These are phyloP conservation scores for Cladosporium austrohemisphaericum DNA, from an alignment of 2,329 filamentous ascomycete genomes.

Conservation along the genomic window DNA sequence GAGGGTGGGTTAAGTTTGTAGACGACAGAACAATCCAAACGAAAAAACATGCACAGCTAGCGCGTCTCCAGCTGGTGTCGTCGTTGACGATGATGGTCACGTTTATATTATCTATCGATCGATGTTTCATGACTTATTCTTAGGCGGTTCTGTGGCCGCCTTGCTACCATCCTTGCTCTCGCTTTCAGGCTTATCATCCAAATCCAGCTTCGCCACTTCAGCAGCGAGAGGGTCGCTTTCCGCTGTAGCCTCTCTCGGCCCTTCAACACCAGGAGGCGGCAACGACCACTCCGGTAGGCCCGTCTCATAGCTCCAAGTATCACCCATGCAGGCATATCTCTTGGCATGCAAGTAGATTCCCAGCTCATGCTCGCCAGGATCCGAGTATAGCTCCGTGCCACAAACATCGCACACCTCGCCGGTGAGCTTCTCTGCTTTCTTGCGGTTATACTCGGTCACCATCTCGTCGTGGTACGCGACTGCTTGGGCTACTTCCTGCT, in stretches of 20 bases:
- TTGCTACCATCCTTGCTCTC: background rate
- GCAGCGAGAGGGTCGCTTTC: conserved; percentile 46
- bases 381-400: conserved; percentile 84
- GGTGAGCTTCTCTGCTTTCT: conserved; percentile 89
- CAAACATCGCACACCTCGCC: conserved; percentile 78
- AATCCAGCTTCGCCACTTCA: conserved; percentile 39
- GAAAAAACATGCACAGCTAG: too few species aligned
- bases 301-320: conserved; percentile 83
- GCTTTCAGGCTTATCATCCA: conserved; percentile 14
- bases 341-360: conserved; percentile 91
- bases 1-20: too few species aligned
- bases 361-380: conserved; percentile 84
- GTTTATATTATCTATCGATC: too few species aligned
- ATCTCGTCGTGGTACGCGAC: conserved; percentile 93
- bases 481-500: conserved; percentile 85
- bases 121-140: too few species aligned
- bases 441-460: conserved; percentile 83
- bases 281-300: conserved; percentile 81
- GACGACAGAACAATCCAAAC: too few species aligned
- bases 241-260: conserved; percentile 62
- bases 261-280: conserved; percentile 68
- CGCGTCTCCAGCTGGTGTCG: too few species aligned
- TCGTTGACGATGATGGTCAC: too few species aligned
- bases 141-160: too few species aligned
- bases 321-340: conserved; percentile 78